A percentile compares a stretch with the other conserved stretches of the same genome.
These are phyloP conservation scores for Coniochaeta pulveracea DNA, from an alignment of 2,329 filamentous ascomycete species.

Conservation along the genomic window DNA sequence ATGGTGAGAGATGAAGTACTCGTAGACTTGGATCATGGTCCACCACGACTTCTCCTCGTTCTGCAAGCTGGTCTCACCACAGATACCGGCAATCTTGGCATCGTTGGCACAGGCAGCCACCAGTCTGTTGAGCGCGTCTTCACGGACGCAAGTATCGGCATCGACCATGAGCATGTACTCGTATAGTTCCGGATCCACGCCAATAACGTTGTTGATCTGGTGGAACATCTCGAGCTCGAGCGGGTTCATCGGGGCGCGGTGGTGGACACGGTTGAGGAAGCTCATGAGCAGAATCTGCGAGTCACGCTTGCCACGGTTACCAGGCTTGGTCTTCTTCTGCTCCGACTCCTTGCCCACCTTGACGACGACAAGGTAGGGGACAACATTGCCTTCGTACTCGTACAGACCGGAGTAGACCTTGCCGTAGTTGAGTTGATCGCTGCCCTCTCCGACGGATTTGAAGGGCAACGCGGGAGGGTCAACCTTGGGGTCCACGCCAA, in stretches of 20 bases:
- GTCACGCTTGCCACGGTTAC: conserved; percentile 97
- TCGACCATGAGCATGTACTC: conserved; percentile 97
- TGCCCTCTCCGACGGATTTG: conserved; percentile 81
- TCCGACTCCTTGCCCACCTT: conserved; percentile 98
- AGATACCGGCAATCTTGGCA: conserved; percentile 93
- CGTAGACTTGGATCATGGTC: conserved; percentile 99
- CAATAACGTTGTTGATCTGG: conserved; percentile 98
- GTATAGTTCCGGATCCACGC: conserved; percentile 92
- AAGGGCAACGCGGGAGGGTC: conserved; percentile 91
- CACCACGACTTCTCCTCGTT: conserved; percentile 95
- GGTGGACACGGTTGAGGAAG: conserved; percentile 96
- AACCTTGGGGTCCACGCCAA: conserved; percentile 92
- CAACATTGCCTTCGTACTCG: conserved; percentile 94
- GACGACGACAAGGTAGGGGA: conserved; percentile 90
- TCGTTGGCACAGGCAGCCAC: conserved; percentile 90
- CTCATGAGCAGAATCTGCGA: conserved; percentile 93
- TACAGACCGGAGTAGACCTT: conserved; percentile 98
- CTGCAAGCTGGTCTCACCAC: conserved; percentile 89
- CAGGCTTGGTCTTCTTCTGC: conserved; percentile 80
- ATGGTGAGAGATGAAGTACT: conserved; percentile 98
- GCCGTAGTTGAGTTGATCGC: conserved; percentile 91
- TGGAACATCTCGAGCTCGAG: conserved; percentile 98
- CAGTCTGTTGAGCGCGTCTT: conserved; percentile 85
- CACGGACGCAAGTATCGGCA: conserved; percentile 86
- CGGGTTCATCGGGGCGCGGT: conserved; percentile 87